Conservation (phyloP, 495 filamentous ascomycete species). For the Thozetella sp. region DNA sequence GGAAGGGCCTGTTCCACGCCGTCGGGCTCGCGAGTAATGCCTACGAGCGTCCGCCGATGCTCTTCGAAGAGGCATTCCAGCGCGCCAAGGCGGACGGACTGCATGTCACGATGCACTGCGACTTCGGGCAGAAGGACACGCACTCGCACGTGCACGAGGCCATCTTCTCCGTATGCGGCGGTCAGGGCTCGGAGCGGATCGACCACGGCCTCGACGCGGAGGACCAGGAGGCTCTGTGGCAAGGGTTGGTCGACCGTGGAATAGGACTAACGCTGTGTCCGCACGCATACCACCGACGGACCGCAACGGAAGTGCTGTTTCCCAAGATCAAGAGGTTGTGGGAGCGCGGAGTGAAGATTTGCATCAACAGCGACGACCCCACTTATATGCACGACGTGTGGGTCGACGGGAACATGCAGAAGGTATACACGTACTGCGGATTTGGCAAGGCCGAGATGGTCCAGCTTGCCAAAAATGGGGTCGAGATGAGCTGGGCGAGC, state of each 20-base stretch:
- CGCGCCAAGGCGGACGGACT: constrained; percentile 35
- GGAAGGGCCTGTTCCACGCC: constrained; percentile 36
- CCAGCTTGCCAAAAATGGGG: constrained; percentile 31
- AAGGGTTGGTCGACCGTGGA: constrained; percentile 23
- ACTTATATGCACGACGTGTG: constrained; percentile 45
- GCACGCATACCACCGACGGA: constrained; percentile 40
- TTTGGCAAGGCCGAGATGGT: constrained; percentile 36
- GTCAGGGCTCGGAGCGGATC: constrained; percentile 27
- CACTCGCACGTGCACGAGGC: constrained; percentile 35
- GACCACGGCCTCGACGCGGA: constrained; percentile 43
- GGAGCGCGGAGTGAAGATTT: constrained; percentile 34
- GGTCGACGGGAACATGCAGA: constrained; percentile 42
- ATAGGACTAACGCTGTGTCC: constrained; percentile 45
- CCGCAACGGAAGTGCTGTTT: constrained; percentile 36
- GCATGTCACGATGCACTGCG: constrained; percentile 44
- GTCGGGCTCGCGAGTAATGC: constrained; percentile 46
- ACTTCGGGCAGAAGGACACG: constrained; percentile 42
- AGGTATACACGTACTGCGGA: constrained; percentile 31
- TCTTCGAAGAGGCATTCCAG: constrained; percentile 36
- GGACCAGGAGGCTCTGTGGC: constrained; percentile 29
- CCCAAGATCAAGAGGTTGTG: constrained; percentile 35
- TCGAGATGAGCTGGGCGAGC: constrained; percentile 41
- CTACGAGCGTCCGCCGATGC: constrained; percentile 34
- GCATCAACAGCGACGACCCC: constrained; percentile 43
- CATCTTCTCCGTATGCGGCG: constrained; percentile 27